Percentiles rank a stretch among this genome's conserved stretches.
These are phyloP conservation scores for Laburnicola sp. DNA, from an alignment of 2,329 filamentous ascomycete species.

Conservation along the genomic window DNA sequence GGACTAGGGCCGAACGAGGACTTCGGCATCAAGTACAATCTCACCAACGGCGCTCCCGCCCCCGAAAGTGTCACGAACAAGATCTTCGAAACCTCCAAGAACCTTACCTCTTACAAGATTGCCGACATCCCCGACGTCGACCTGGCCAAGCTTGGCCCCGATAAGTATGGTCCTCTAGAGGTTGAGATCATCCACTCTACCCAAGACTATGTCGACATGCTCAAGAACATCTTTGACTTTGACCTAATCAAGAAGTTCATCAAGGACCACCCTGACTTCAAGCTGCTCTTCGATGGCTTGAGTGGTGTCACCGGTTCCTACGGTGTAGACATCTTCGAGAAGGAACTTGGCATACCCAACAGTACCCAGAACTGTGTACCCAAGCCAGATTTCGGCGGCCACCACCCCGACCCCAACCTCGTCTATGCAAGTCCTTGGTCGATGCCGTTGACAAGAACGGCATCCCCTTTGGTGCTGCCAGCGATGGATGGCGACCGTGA, in stretches of 20 bases:
- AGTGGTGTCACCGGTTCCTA: conserved; percentile 95
- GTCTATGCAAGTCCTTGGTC: conserved; percentile 93
- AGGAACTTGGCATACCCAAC: conserved; percentile 82
- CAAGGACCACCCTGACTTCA: conserved; percentile 83
- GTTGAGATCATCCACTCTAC: conserved; percentile 95
- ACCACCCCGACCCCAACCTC: conserved; percentile 96
- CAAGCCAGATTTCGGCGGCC: conserved; percentile 92
- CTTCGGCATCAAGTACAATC: conserved; percentile 99
- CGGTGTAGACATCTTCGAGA: conserved; percentile 90
- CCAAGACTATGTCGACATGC: conserved; percentile 87
- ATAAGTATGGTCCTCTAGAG: conserved; percentile 82
- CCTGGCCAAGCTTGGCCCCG: conserved; percentile 77
- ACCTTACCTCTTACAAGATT: conserved; percentile 88
- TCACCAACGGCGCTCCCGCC: conserved; percentile 91
- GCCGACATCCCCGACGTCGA: conserved; percentile 85
- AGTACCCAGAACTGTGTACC: conserved; percentile 91
- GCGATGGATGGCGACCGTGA: conserved; percentile 97
- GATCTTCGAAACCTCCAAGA: conserved; percentile 91
- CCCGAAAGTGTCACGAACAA: conserved; percentile 98
- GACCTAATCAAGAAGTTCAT: conserved; percentile 94
- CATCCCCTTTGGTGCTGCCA: conserved; percentile 95
- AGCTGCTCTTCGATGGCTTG: conserved; percentile 93
- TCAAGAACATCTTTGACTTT: conserved; percentile 99
- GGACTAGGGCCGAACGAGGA: conserved; percentile 80
- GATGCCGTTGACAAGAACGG: conserved; percentile 88